Base-by-base conservation (phyloP, 495 filamentous ascomycete genomes). In the Lepraria neglecta region DNA sequence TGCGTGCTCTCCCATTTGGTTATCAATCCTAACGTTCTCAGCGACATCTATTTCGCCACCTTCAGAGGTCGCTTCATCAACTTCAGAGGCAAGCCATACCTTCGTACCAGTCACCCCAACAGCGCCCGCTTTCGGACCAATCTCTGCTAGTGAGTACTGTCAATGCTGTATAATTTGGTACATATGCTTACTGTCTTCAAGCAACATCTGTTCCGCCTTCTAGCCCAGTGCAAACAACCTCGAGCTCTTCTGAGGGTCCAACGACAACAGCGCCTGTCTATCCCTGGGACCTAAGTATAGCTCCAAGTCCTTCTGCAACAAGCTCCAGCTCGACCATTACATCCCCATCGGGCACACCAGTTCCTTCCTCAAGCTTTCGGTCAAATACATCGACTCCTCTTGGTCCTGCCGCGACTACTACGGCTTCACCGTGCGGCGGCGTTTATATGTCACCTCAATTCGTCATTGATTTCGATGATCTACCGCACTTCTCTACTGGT, bases 391-490 rank as follows among this genome's bases (percentile, higher is more conserved):
- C 55, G 40, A 59, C 31, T 24, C 17, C 38, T 28, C 11, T 19
- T 19, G 28, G 45, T n/a, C 33, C 31, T n/a, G 38, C 47, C 21
- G 19, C 38, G 30, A 35, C 60, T 38, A 19, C 46, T 17, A 35
- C 52, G 15, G 45, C 51, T 60, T 65, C 56, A 45, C 48, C 58
- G 17, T 62, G 50, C 24, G 24, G 28, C 51, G 51, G 51, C 35
- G 17, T 19, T 55, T 17, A 53, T 30, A 15, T 46, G 40, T 40
- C 46, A 27, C 55, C 60, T 28, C 44, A 31, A 31, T 55, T 45
- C 28, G 11, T 28, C 12, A 45, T 64, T 3, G 28, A 71, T 63
- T 71, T 69, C 38, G 68, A 71, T 47, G 68, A 70, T 59, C 38
- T 70, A 33, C 69, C 69, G n/a, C 27, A 60, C n/a, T 71, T 70